phyloP scores from a whole-genome alignment of 2,329 filamentous ascomycete species.

The Beauveria caledonica region DNA sequence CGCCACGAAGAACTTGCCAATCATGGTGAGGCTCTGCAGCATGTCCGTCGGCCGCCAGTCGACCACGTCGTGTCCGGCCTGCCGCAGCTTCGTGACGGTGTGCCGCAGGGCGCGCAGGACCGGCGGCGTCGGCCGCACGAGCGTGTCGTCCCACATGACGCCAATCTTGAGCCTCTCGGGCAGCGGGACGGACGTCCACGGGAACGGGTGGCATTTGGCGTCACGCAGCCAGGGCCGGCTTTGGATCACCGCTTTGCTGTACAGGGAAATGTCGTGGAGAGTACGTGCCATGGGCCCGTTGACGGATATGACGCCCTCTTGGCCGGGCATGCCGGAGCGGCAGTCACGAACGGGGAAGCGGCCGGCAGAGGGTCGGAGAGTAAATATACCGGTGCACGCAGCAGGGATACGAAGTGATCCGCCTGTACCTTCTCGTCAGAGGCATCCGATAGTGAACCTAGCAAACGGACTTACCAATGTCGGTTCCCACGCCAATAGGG shows the following conservation, averaged over 20 bases:
- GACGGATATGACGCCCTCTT: conserved; percentile 56
- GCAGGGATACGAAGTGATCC: conserved; percentile 47
- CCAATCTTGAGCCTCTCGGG: conserved; percentile 43
- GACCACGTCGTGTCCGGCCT: conserved; percentile 42
- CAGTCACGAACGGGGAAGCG: conserved; percentile 48
- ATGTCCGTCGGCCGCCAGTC: conserved; percentile 42
- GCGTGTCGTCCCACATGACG: conserved; percentile 56
- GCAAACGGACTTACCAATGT: conserved; percentile 36
- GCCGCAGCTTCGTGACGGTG: conserved; percentile 34
- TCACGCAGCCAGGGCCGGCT: conserved; percentile 48
- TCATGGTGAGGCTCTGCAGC: conserved; percentile 26
- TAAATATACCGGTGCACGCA: conserved; percentile 50
- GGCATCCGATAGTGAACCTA: fast-evolving
- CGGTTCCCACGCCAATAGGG: conserved; percentile 53
- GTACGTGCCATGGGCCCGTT: conserved; percentile 55
- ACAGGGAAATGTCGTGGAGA: conserved; percentile 46
- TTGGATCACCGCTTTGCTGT: conserved; percentile 43
- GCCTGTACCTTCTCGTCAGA: conserved; percentile 20
- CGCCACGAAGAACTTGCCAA: conserved; percentile 39
- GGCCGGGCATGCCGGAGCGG: conserved; percentile 52
- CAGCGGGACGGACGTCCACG: conserved; percentile 37
- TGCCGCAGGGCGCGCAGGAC: conserved; percentile 46
- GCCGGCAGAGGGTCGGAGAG: conserved; percentile 47
- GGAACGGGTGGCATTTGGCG: conserved; percentile 49
- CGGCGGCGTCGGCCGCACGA: conserved; percentile 59